Percentiles rank a stretch among this genome's conserved stretches.
These are phyloP conservation scores for Vigna nakashimae DNA, from an alignment of 306 rosid species.

Conservation along the genomic window DNA sequence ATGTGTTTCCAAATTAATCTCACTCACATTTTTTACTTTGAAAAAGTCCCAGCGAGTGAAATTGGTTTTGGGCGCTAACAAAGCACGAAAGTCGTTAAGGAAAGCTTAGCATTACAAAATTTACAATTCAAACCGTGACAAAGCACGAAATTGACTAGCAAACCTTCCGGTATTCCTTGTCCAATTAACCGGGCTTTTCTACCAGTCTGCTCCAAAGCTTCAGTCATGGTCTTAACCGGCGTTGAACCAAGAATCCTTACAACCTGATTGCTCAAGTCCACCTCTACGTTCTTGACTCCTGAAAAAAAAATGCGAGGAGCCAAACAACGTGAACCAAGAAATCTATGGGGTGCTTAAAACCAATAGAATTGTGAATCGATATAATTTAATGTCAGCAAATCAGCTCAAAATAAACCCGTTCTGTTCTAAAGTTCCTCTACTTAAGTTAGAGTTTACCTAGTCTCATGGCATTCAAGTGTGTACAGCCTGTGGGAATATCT, in stretches of 20 bases:
- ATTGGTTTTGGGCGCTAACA: neutral
- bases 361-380: neutral
- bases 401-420: neutral
- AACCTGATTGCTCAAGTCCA: slow-evolving; percentile 80
- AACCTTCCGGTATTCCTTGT: slow-evolving; percentile 93
- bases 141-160: slow-evolving; percentile 25
- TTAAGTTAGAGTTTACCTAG: too few species aligned
- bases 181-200: slow-evolving; percentile 86
- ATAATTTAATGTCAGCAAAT: neutral
- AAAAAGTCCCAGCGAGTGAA: neutral
- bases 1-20: neutral
- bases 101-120: slow-evolving; percentile 11
- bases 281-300: slow-evolving; percentile 87
- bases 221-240: slow-evolving; percentile 85
- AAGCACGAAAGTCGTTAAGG: neutral
- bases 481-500: too few species aligned
- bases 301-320: slow-evolving; percentile 10
- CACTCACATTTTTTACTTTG: neutral
- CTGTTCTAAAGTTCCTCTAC: too few species aligned
- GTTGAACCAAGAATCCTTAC: slow-evolving; percentile 88
- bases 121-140: neutral
- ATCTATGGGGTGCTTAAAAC: neutral
- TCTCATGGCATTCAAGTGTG: too few species aligned
- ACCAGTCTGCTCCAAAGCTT: slow-evolving; percentile 88
- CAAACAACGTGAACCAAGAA: neutral